Percentiles rank a stretch among this genome's conserved stretches.
Conservation (phyloP, 1,284 basidiomycete genomes). For the Boletus smithii region DNA sequence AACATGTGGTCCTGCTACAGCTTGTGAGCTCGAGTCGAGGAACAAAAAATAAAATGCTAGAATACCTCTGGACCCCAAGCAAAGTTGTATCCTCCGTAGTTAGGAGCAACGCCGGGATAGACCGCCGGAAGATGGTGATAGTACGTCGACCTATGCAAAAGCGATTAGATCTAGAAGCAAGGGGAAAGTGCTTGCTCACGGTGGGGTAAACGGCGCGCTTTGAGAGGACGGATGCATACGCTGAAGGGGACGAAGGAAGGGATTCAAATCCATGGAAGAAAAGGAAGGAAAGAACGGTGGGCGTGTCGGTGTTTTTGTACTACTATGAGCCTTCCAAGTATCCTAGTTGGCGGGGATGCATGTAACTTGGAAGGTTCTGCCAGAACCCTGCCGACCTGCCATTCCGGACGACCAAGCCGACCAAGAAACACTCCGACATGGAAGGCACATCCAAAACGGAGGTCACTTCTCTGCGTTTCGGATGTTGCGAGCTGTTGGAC, state of each 20-base stretch:
- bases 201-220: too few relatives aligned
- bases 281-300: rapidly evolving
- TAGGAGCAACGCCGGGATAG: neutral
- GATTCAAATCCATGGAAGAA: neutral
- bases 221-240: neutral
- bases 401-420: neutral
- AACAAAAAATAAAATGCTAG: neutral
- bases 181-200: neutral
- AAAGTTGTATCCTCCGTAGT: neutral
- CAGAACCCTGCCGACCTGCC: neutral
- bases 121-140: neutral
- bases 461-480: neutral
- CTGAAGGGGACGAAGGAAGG: rapidly evolving
- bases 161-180: neutral
- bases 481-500: neutral
- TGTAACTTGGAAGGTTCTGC: conserved; percentile 3
- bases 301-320: neutral
- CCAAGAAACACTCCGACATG: neutral
- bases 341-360: neutral
- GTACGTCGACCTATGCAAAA: neutral
- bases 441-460: neutral
- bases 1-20: conserved; percentile 9
- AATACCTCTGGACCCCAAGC: conserved; percentile 10
- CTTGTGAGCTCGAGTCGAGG: neutral
- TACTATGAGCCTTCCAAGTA: conserved; percentile 10